Percentiles rank a stretch among this genome's conserved stretches.
phyloP scores from a whole-genome alignment of 768 basidiomycete genomes.

The Russula sp. region DNA sequence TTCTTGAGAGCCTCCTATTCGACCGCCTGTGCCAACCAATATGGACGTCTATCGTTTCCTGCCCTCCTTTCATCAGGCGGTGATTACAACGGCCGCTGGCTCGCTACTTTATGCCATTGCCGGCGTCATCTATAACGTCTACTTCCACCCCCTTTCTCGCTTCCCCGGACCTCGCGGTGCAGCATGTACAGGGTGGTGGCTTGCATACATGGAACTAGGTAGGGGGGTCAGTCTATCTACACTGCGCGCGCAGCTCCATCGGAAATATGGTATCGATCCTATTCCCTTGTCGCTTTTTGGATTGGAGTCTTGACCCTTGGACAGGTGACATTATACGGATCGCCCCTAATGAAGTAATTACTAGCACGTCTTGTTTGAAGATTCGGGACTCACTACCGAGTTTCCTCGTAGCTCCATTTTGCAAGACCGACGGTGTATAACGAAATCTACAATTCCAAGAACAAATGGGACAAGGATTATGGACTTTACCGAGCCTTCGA shows the following conservation, averaged over 20 bases:
- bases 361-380: not conserved
- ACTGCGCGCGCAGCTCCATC: slow-evolving; percentile 11
- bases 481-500: slow-evolving; percentile 41
- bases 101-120: slow-evolving; percentile 6
- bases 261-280: slow-evolving; percentile 11
- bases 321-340: slow-evolving; percentile 27
- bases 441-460: slow-evolving; percentile 21
- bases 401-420: slow-evolving; percentile 17
- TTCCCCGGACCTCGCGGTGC: slow-evolving; percentile 23
- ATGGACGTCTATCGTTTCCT: slow-evolving; percentile 6
- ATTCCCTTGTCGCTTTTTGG: not conserved
- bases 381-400: not conserved
- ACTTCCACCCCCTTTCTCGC: slow-evolving; percentile 19
- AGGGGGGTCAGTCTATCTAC: slow-evolving; percentile 13
- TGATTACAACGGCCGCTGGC: not conserved
- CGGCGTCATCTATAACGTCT: slow-evolving; percentile 15
- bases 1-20: no score
- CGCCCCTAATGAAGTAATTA: slow-evolving; percentile 18
- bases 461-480: slow-evolving; percentile 42
- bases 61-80: not conserved
- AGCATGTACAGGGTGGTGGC: slow-evolving; percentile 21
- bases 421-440: slow-evolving; percentile 12
- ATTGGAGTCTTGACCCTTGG: not conserved
- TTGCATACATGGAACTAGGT: slow-evolving; percentile 18
- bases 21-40: not conserved